These are phyloP conservation scores for Pelargonium australe DNA, from an alignment of 441 rosid species.

Conservation along the genomic window DNA sequence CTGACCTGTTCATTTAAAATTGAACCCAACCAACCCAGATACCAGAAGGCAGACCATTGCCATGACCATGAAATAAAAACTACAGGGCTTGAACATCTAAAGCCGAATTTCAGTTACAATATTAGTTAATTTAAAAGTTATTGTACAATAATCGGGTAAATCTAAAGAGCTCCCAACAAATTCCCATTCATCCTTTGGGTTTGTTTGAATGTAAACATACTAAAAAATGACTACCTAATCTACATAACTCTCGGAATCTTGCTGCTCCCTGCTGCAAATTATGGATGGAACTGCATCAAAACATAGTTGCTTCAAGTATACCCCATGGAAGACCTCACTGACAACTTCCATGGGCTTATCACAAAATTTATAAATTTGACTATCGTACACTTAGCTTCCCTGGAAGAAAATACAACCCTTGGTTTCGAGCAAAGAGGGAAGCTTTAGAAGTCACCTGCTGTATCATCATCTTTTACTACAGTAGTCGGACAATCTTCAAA, in stretches of 20 bases:
- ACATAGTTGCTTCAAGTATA: conserved; percentile 32
- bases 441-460: conserved; percentile 46
- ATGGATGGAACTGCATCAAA: conserved; percentile 26
- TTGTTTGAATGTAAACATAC: conserved; percentile 41
- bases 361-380: conserved; percentile 49
- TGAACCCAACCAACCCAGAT: conserved; percentile 29
- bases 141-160: conserved; percentile 48
- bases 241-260: conserved; percentile 41
- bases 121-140: conserved; percentile 35
- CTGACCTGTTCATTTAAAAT: conserved; percentile 2
- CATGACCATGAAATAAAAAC: conserved; percentile 26
- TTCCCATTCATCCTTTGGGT: conserved; percentile 31
- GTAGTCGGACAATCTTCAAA: conserved; percentile 79
- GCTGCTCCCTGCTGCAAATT: conserved; percentile 37
- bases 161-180: conserved; percentile 32
- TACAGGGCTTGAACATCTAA: conserved; percentile 33
- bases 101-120: conserved; percentile 42
- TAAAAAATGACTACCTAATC: conserved; percentile 64
- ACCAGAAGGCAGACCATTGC: conserved; percentile 15
- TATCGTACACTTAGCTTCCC: conserved; percentile 46
- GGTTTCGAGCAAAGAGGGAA: conserved; percentile 30
- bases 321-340: conserved; percentile 30
- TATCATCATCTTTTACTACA: conserved; percentile 59
- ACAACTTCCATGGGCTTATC: conserved; percentile 28
- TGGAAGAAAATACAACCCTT: conserved; percentile 23